Evolutionary conservation across 257 asterid genomes (phyloP).

Genomic region (Solanum stenotomum): DNA sequence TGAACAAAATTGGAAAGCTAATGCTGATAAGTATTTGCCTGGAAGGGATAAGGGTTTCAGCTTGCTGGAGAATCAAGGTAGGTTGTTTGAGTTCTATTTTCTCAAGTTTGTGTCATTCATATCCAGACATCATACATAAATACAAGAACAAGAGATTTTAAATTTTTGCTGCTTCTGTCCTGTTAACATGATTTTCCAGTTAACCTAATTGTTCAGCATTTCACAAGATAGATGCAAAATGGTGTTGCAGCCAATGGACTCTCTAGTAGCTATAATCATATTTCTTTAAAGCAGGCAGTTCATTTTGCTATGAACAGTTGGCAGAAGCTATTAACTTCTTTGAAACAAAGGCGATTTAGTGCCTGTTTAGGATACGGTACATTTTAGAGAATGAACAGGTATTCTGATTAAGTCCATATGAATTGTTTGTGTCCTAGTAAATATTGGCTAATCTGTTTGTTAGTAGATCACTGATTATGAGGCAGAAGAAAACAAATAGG

Average conservation of each 20-base stretch:
- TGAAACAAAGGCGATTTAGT: background rate
- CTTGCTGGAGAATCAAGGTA: conserved; percentile 52
- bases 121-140: background rate
- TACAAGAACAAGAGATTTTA: background rate
- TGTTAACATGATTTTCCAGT: background rate
- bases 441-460: background rate
- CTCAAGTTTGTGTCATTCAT: background rate
- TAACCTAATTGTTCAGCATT: background rate
- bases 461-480: background rate
- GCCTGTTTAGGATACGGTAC: background rate
- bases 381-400: background rate
- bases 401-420: background rate
- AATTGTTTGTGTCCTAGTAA: background rate
- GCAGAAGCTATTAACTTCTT: background rate
- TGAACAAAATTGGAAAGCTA: conserved; percentile 65
- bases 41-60: conserved; percentile 60
- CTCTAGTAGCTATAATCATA: background rate
- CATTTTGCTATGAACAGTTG: background rate
- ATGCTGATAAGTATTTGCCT: conserved; percentile 54
- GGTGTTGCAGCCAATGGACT: background rate
- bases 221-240: background rate
- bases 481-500: background rate
- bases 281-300: background rate
- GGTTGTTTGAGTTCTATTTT: background rate
- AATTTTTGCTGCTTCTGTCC: background rate